phyloP scores from a whole-genome alignment of 176 grass and related monocot species.

The Olyra latifolia region DNA sequence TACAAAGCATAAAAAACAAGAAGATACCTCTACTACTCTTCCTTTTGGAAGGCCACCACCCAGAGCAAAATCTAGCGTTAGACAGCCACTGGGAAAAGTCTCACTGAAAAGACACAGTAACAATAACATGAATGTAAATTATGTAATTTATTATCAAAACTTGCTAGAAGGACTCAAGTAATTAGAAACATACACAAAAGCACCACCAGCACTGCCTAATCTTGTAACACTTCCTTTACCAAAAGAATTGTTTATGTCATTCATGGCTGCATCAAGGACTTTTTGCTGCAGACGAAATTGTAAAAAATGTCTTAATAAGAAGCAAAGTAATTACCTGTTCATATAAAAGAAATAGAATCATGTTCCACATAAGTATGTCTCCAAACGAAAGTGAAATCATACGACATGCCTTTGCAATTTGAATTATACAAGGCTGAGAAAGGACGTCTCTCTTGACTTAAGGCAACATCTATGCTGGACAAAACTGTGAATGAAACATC shows the following conservation, averaged over 20 bases:
- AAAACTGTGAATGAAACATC: not conserved
- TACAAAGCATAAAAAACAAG: constrained; percentile 4
- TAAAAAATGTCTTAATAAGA: constrained; percentile 28
- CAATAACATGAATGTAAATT: constrained; percentile 14
- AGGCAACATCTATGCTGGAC: not conserved
- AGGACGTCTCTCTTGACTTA: not conserved
- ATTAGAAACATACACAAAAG: constrained; percentile 72
- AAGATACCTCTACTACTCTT: constrained; percentile 95
- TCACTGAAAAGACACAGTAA: constrained; percentile 50
- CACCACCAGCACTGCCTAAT: constrained; percentile 90
- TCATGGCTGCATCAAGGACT: constrained; percentile 92
- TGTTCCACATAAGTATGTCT: not conserved
- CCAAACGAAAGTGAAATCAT: not conserved
- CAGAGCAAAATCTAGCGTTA: constrained; percentile 97
- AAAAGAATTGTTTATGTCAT: constrained; percentile 96
- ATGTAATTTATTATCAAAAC: not conserved
- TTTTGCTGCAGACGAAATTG: constrained; percentile 73
- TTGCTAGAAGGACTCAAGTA: constrained; percentile 4
- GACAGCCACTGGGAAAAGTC: constrained; percentile 94
- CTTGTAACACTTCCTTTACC: constrained; percentile 98
- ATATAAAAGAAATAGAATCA: constrained; percentile 1
- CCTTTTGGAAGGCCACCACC: constrained; percentile 94
- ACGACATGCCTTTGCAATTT: not conserved
- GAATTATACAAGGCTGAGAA: not conserved
- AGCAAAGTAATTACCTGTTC: constrained; percentile 5